Conservation (phyloP, 1,139 yeast genomes). For the Hansenula sp. region DNA sequence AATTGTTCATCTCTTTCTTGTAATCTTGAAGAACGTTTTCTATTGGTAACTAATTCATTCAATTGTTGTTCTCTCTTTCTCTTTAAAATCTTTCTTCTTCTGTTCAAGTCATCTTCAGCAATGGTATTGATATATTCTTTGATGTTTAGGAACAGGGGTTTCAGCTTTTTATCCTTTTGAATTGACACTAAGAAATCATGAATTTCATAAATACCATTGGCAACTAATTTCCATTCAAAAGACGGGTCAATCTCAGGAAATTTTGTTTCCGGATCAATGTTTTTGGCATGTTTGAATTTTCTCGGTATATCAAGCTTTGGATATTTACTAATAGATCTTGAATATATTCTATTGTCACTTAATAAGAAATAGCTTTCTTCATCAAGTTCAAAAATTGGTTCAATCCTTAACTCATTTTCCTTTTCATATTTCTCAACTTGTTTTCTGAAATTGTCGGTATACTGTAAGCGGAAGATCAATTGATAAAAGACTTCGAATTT, state of each 20-base stretch:
- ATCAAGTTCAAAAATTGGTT: constrained; percentile 26
- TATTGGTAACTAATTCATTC: constrained; percentile 42
- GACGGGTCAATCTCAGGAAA: constrained; percentile 24
- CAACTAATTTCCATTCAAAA: constrained; percentile 39
- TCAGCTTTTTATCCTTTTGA: constrained; percentile 15
- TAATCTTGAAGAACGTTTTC: constrained; percentile 46
- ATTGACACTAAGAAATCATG: constrained; percentile 20
- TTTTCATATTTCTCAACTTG: constrained; percentile 29
- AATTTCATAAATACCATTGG: constrained; percentile 25
- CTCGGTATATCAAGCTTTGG: constrained; percentile 26
- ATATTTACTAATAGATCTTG: constrained; percentile 20
- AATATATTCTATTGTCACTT: constrained; percentile 24
- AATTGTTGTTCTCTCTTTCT: constrained; percentile 46
- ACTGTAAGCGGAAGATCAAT: constrained; percentile 31
- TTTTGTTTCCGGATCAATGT: constrained; percentile 24
- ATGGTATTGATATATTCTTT: constrained; percentile 19
- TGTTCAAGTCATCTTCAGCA: constrained; percentile 32
- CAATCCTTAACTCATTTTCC: constrained; percentile 24
- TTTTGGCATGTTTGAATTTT: constrained; percentile 33
- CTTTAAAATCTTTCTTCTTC: constrained; percentile 39
- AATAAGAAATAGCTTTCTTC: constrained; percentile 18
- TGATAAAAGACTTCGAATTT: constrained; percentile 45
- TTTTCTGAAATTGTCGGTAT: constrained; percentile 29
- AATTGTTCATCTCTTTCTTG: constrained; percentile 46
- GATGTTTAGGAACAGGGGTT: constrained; percentile 19